These are phyloP conservation scores for Serpula lacrymans DNA, from an alignment of 768 basidiomycete genomes.

Conservation along the genomic window DNA sequence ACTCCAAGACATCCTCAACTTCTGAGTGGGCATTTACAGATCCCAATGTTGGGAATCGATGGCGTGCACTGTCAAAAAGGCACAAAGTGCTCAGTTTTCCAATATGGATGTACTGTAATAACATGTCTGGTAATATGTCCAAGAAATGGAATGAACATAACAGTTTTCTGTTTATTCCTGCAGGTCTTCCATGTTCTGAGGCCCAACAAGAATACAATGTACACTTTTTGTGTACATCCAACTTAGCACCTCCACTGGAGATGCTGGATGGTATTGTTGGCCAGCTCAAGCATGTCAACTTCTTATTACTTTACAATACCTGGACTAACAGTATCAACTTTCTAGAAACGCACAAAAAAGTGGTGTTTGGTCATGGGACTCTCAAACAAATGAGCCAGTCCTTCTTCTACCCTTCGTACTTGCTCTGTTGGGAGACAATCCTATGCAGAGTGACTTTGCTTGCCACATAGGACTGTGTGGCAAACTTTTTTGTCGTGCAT, in stretches of 20 bases:
- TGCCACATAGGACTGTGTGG: slow-evolving; percentile 22
- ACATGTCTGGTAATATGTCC: slow-evolving; percentile 22
- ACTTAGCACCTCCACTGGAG: slow-evolving; percentile 20
- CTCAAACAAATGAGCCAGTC: slow-evolving; percentile 2
- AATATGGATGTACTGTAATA: slow-evolving; percentile 20
- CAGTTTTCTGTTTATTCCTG: slow-evolving; percentile 13
- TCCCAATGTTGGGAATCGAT: neutral
- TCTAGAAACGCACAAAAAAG: slow-evolving; percentile 7
- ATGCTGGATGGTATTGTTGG: slow-evolving; percentile 21
- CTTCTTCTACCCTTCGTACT: slow-evolving; percentile 5
- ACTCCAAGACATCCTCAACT: neutral
- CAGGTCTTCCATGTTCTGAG: slow-evolving; percentile 12
- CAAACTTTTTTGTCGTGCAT: slow-evolving; percentile 24
- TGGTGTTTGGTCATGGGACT: slow-evolving; percentile 20
- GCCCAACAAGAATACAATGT: slow-evolving; percentile 15
- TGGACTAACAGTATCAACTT: neutral
- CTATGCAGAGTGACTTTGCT: slow-evolving; percentile 25
- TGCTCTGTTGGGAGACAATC: slow-evolving; percentile 17
- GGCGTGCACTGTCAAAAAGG: slow-evolving; percentile 6
- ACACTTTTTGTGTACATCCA: slow-evolving; percentile 19
- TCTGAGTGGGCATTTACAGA: slow-evolving; percentile 2
- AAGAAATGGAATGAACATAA: slow-evolving; percentile 24
- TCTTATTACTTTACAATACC: slow-evolving; percentile 2
- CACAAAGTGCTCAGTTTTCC: slow-evolving; percentile 8
- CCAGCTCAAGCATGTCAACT: neutral